phyloP scores from a whole-genome alignment of 495 filamentous ascomycete species.

The Articulospora tetracladia region DNA sequence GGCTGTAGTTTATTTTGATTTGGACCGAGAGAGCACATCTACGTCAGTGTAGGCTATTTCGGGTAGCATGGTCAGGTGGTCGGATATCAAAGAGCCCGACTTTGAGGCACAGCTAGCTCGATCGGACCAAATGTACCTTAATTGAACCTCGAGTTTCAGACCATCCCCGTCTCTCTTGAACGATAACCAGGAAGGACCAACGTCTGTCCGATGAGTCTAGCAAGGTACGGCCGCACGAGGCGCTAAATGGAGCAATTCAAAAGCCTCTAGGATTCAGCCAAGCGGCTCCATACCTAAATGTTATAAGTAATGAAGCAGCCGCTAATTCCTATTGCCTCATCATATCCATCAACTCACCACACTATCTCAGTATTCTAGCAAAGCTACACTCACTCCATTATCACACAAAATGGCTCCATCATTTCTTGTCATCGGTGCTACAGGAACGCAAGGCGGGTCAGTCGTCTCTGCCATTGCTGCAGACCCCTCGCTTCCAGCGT shows the following conservation, averaged over 20 bases:
- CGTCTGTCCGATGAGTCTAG: neutral
- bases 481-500: conserved; percentile 20
- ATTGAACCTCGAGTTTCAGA: neutral
- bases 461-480: conserved; percentile 52
- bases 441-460: conserved; percentile 65
- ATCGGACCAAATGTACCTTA: neutral
- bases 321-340: too few species aligned
- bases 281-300: neutral
- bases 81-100: neutral
- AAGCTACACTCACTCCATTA: neutral
- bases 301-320: neutral
- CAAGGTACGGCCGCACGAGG: neutral
- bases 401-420: conserved; percentile 12
- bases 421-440: conserved; percentile 65
- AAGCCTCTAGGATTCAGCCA: neutral
- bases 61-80: neutral
- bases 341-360: neutral
- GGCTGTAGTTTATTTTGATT: too few species aligned
- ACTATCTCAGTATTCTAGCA: too few species aligned
- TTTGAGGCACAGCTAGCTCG: neutral
- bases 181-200: neutral
- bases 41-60: neutral
- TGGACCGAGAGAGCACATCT: too few species aligned
- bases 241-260: neutral
- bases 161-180: neutral